A percentile compares a stretch with the other conserved stretches of the same genome.
phyloP scores from a whole-genome alignment of 129 eudicot genomes.

The Lonicera japonica region DNA sequence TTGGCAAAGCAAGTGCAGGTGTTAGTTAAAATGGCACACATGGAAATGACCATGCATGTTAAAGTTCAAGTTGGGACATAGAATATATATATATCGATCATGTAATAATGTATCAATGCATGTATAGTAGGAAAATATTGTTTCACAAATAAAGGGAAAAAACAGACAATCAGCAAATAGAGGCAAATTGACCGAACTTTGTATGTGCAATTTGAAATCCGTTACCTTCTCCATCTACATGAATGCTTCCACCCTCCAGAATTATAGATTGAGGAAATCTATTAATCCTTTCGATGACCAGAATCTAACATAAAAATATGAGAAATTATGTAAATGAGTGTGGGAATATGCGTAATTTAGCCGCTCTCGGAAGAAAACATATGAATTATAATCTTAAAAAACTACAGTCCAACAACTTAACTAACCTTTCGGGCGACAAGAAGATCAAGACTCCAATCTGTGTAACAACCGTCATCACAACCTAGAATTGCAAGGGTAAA shows the following conservation, averaged over 20 bases:
- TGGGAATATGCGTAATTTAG: neutral
- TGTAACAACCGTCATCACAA: constrained; percentile 76
- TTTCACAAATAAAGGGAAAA: neutral
- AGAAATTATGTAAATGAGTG: neutral
- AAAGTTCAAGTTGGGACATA: neutral
- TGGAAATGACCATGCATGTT: neutral
- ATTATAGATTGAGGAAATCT: constrained; percentile 76
- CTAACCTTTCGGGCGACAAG: constrained; percentile 87
- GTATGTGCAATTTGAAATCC: neutral
- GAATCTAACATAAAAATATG: constrained; percentile 33
- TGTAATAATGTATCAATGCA: too few species aligned
- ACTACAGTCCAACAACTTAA: constrained; percentile 2
- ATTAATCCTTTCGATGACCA: constrained; percentile 61
- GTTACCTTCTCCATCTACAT: constrained; percentile 93
- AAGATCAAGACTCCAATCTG: constrained; percentile 78
- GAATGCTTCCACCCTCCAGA: constrained; percentile 98
- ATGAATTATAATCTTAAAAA: neutral
- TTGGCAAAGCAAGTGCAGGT: neutral
- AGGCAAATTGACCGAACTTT: neutral
- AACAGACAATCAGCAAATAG: neutral
- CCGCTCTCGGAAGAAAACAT: constrained; percentile 5
- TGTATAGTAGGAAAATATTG: too few species aligned
- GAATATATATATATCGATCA: too few species aligned
- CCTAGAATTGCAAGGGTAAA: constrained; percentile 27
- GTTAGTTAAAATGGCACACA: neutral